Conservation (phyloP, 345 rosid genomes). For the Ricinus communis region DNA sequence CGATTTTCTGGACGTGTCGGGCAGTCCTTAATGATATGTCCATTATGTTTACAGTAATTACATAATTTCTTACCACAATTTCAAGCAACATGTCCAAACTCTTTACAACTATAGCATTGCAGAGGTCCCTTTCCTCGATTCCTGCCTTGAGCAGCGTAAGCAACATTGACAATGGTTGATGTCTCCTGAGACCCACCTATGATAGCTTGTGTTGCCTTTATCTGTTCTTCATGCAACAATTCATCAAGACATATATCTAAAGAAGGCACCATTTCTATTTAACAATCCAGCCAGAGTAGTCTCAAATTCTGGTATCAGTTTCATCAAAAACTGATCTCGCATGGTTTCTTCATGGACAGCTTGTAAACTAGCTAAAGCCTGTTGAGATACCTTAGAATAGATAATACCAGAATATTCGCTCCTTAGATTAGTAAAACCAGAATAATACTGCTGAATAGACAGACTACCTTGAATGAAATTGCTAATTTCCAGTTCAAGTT, state of each 20-base stretch:
- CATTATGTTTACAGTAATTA: conserved; percentile 18
- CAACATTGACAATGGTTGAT: too few species aligned
- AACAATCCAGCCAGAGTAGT: background rate
- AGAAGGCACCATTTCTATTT: background rate
- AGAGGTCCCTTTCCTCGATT: too few species aligned
- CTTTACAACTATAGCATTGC: background rate
- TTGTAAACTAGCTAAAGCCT: too few species aligned
- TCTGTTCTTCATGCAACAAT: background rate
- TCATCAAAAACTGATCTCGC: background rate
- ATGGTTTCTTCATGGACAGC: background rate
- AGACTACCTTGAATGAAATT: background rate
- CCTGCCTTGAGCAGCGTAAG: too few species aligned
- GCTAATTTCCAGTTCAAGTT: background rate
- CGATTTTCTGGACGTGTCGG: background rate
- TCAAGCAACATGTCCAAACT: background rate
- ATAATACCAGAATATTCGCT: too few species aligned
- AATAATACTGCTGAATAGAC: too few species aligned
- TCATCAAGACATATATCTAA: background rate
- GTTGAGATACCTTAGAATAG: background rate
- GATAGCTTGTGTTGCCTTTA: background rate
- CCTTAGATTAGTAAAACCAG: too few species aligned
- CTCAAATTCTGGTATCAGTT: background rate
- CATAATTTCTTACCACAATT: background rate
- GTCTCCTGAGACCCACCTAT: too few species aligned
- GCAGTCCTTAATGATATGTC: conserved; percentile 11